Conservation (phyloP, 805 yeast genomes). For the Priceomyces haplophilus region DNA sequence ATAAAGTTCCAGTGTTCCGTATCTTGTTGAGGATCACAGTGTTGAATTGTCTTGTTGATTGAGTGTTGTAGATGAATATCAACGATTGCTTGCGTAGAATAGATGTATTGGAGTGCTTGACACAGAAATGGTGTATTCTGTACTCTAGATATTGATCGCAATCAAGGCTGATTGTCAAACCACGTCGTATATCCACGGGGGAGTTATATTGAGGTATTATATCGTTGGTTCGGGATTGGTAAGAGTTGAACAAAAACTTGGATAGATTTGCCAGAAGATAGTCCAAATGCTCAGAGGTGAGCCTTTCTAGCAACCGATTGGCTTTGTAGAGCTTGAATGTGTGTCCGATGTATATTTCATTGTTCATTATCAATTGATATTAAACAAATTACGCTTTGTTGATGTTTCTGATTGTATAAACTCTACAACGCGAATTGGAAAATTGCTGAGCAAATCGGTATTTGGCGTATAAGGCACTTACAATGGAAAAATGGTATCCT, state of each 20-base stretch:
- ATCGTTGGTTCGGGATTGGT: conserved; percentile 6
- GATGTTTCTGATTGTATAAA: background rate
- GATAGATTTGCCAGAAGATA: conserved; percentile 9
- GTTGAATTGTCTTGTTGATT: conserved; percentile 6
- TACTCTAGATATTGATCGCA: conserved; percentile 3
- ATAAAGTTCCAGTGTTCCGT: conserved; percentile 6
- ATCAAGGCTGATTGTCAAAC: conserved; percentile 8
- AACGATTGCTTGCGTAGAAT: conserved; percentile 11
- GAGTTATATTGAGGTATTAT: conserved; percentile 10
- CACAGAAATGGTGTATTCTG: conserved; percentile 6
- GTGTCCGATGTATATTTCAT: conserved; percentile 13
- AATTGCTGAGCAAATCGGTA: no score
- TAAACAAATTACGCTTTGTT: background rate
- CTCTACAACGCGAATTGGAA: no score
- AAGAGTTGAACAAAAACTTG: conserved; percentile 9
- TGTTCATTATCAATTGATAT: conserved; percentile 1
- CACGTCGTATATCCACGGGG: conserved; percentile 10
- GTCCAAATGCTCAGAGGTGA: conserved; percentile 9
- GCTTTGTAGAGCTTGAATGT: conserved; percentile 17
- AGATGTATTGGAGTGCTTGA: conserved; percentile 3
- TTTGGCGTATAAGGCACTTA: no score
- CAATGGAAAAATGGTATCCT: no score
- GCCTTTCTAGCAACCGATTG: conserved; percentile 9
- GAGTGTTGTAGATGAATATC: conserved; percentile 9
- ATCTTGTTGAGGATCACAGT: conserved; percentile 9